Evolutionary conservation across 805 yeast genomes (phyloP).

Genomic region (Wickerhamomyces strasburgensis): DNA sequence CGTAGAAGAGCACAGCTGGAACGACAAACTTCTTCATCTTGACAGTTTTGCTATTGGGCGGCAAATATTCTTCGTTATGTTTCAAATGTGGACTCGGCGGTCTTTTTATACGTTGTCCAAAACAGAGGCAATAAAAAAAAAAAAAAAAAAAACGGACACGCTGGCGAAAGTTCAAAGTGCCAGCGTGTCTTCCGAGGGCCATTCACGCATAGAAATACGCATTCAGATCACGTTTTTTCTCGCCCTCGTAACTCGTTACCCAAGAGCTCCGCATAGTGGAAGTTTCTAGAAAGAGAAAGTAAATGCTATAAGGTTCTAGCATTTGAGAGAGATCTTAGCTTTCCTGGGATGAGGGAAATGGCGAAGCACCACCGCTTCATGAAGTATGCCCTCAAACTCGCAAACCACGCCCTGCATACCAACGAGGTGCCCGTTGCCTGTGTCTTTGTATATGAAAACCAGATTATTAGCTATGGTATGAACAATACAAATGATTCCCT

Average conservation of each 20-base stretch:
- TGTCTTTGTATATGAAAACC: conserved; percentile 50
- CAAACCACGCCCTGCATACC: conserved; percentile 56
- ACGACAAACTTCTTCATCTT: conserved; percentile 26
- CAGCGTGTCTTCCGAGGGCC: conserved; percentile 4
- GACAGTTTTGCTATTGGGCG: background rate
- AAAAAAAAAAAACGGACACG: too few relatives aligned
- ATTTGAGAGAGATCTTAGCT: background rate
- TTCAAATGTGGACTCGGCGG: conserved; percentile 1
- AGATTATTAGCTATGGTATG: conserved; percentile 69
- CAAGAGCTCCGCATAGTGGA: conserved; percentile 1
- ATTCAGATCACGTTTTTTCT: background rate
- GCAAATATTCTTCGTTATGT: background rate
- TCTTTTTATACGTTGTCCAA: conserved; percentile 7
- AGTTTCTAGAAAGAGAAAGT: background rate
- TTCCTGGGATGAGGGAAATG: conserved; percentile 1
- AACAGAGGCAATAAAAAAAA: too few relatives aligned
- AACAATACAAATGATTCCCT: conserved; percentile 82
- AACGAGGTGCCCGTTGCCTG: conserved; percentile 87
- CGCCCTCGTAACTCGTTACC: background rate
- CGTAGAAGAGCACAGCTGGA: conserved; percentile 30
- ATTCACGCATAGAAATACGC: too few relatives aligned
- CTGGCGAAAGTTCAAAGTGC: conserved; percentile 10
- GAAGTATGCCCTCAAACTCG: conserved; percentile 50
- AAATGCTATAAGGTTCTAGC: too few relatives aligned
- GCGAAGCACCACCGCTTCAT: conserved; percentile 33